These are phyloP conservation scores for Aspergillus oerlinghausenensis DNA, from an alignment of 2,329 filamentous ascomycete species.

Conservation along the genomic window DNA sequence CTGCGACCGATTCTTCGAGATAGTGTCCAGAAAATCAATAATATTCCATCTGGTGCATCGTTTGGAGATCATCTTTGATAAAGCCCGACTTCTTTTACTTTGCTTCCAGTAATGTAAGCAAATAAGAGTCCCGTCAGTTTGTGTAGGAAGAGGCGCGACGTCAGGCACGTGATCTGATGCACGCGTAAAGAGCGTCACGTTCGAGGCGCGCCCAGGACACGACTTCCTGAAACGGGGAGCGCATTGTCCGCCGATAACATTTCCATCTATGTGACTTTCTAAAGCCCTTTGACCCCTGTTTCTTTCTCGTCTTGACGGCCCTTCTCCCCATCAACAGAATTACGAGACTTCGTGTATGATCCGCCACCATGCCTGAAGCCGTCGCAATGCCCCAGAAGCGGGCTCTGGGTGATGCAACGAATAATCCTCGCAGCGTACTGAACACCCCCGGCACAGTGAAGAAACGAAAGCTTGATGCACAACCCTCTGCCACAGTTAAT, in stretches of 20 bases:
- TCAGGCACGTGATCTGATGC: neutral
- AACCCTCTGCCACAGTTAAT: constrained; percentile 50
- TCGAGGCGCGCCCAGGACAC: constrained; percentile 19
- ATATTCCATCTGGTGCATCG: too few species aligned
- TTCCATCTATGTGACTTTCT: neutral
- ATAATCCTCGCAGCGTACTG: constrained; percentile 58
- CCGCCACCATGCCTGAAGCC: constrained; percentile 36
- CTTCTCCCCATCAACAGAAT: neutral
- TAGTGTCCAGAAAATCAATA: too few species aligned
- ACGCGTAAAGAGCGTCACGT: constrained; percentile 27
- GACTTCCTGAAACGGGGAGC: constrained; percentile 7
- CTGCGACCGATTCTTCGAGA: too few species aligned
- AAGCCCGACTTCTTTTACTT: too few species aligned
- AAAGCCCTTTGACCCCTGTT: neutral
- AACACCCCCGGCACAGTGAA: constrained; percentile 59
- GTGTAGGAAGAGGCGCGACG: neutral
- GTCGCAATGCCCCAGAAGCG: constrained; percentile 61
- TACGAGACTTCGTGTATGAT: constrained; percentile 10
- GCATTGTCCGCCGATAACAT: constrained; percentile 8
- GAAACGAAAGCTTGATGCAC: constrained; percentile 72
- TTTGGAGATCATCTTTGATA: too few species aligned
- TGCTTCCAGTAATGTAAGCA: too few species aligned
- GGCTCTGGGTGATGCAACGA: constrained; percentile 64
- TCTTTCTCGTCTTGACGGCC: neutral
- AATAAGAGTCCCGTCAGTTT: too few species aligned